Evolutionary conservation across 768 basidiomycete genomes (phyloP).

Genomic region (Ramaria rubella): DNA sequence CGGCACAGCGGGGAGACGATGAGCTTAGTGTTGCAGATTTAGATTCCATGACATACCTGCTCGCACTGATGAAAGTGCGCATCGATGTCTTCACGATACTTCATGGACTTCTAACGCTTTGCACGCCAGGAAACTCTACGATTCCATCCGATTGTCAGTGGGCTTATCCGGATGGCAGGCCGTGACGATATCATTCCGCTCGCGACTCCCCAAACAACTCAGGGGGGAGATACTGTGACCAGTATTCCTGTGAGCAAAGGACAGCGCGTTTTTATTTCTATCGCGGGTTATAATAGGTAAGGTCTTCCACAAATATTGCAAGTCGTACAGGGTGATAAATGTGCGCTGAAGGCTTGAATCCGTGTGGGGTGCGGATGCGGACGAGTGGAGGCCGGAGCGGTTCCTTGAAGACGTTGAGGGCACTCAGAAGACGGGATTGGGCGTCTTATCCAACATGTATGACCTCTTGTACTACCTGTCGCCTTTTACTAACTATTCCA

Average conservation of each 20-base stretch:
- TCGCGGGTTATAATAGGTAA: slow-evolving; percentile 26
- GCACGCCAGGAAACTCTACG: slow-evolving; percentile 21
- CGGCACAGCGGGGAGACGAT: slow-evolving; percentile 20
- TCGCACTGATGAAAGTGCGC: slow-evolving; percentile 29
- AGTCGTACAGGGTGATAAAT: not conserved
- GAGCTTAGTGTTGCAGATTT: slow-evolving; percentile 28
- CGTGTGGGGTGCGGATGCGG: slow-evolving; percentile 29
- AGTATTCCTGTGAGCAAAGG: slow-evolving; percentile 25
- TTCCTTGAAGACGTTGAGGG: slow-evolving; percentile 16
- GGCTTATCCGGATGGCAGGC: slow-evolving; percentile 14
- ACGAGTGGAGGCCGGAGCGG: slow-evolving; percentile 24
- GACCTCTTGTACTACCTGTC: too few species aligned
- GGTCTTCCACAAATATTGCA: not conserved
- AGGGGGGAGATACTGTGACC: slow-evolving; percentile 16
- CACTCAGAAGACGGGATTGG: slow-evolving; percentile 16
- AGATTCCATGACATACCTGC: slow-evolving; percentile 26
- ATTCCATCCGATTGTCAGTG: slow-evolving; percentile 16
- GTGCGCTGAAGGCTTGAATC: slow-evolving; percentile 16
- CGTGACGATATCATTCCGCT: slow-evolving; percentile 21
- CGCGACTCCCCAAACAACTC: slow-evolving; percentile 10
- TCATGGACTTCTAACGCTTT: not conserved
- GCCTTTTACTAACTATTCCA: too few species aligned
- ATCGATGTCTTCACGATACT: not conserved
- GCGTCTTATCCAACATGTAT: too few species aligned
- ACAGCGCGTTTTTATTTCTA: slow-evolving; percentile 13